Evolutionary conservation across 1,284 basidiomycete species (phyloP).

Genomic region (Moniliophthora roreri): DNA sequence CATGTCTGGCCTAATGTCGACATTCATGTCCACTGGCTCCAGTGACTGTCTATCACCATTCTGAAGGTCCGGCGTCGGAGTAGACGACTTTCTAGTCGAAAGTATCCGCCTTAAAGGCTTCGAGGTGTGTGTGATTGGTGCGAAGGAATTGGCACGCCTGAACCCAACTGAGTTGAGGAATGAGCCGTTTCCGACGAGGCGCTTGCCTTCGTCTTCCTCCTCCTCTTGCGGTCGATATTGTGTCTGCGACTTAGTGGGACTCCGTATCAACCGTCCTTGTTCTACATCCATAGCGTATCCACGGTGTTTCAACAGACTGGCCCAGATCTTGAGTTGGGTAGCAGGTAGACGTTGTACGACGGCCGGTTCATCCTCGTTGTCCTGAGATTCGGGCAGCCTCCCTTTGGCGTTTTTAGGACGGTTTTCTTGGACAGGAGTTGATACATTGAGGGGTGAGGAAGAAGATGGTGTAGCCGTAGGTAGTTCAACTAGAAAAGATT

Average conservation of each 20-base stretch:
- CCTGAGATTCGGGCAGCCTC: conserved; percentile 19
- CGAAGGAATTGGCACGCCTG: conserved; percentile 58
- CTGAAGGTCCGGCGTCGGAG: background rate
- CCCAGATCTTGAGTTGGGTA: conserved; percentile 66
- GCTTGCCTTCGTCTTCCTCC: conserved; percentile 9
- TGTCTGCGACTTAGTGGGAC: conserved; percentile 46
- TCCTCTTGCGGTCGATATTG: conserved; percentile 8
- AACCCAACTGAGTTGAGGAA: conserved; percentile 50
- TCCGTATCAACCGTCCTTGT: conserved; percentile 45
- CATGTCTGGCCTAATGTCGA: background rate
- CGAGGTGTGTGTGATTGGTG: conserved; percentile 26
- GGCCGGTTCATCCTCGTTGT: conserved; percentile 54
- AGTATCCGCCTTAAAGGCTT: conserved; percentile 9
- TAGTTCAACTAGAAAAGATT: background rate
- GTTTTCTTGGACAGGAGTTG: background rate
- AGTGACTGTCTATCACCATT: background rate
- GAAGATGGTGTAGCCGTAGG: conserved; percentile 20
- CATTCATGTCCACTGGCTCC: background rate
- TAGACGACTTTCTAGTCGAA: conserved; percentile 5
- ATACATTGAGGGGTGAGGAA: conserved; percentile 10
- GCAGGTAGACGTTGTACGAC: conserved; percentile 54
- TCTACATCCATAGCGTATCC: conserved; percentile 61
- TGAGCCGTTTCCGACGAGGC: conserved; percentile 29
- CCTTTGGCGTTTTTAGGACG: background rate
- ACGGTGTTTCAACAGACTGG: conserved; percentile 58